A percentile compares a stretch with the other conserved stretches of the same genome.
Evolutionary conservation across 1,284 basidiomycete species (phyloP).

Genomic region (Cystobasidium pallidum): DNA sequence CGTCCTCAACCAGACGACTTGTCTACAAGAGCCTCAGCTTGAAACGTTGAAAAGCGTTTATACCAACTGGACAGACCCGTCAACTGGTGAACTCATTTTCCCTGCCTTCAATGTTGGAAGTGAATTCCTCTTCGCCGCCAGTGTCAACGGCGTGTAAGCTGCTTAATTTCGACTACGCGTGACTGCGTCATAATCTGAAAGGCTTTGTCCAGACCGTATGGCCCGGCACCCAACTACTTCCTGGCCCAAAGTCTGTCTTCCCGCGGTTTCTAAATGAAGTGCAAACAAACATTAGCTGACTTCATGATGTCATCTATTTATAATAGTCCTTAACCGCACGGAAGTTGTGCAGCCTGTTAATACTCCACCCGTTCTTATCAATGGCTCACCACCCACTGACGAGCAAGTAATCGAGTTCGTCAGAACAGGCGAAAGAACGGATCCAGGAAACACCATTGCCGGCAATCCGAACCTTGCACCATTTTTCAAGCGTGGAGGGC

Average conservation of each 20-base stretch:
- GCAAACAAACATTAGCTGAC: not conserved
- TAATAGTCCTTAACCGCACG: slow-evolving; percentile 24
- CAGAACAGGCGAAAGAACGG: slow-evolving; percentile 44
- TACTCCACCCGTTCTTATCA: slow-evolving; percentile 3
- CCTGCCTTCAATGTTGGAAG: slow-evolving; percentile 48
- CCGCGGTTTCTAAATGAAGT: not conserved
- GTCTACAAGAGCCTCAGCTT: slow-evolving; percentile 45
- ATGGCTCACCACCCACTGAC: slow-evolving; percentile 18
- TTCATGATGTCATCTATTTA: no score
- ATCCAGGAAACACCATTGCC: slow-evolving; percentile 49
- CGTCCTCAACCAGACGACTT: slow-evolving; percentile 42
- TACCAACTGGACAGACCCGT: slow-evolving; percentile 36
- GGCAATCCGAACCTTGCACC: slow-evolving; percentile 46
- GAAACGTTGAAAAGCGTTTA: slow-evolving; percentile 48
- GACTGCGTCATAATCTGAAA: not conserved
- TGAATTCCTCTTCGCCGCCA: slow-evolving; percentile 40
- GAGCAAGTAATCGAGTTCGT: slow-evolving; percentile 44
- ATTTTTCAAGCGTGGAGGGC: slow-evolving; percentile 49
- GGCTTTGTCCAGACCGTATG: not conserved
- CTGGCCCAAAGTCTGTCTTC: slow-evolving; percentile 9
- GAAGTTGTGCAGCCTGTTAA: slow-evolving; percentile 10
- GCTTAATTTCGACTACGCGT: slow-evolving; percentile 13
- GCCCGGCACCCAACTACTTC: slow-evolving; percentile 37
- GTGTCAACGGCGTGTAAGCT: slow-evolving; percentile 42
- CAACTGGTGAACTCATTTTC: slow-evolving; percentile 45